Evolutionary conservation across 306 rosid genomes (phyloP), one percentile per base, ranked within the genome.

Genomic region (peach (Prunus persica)): DNA sequence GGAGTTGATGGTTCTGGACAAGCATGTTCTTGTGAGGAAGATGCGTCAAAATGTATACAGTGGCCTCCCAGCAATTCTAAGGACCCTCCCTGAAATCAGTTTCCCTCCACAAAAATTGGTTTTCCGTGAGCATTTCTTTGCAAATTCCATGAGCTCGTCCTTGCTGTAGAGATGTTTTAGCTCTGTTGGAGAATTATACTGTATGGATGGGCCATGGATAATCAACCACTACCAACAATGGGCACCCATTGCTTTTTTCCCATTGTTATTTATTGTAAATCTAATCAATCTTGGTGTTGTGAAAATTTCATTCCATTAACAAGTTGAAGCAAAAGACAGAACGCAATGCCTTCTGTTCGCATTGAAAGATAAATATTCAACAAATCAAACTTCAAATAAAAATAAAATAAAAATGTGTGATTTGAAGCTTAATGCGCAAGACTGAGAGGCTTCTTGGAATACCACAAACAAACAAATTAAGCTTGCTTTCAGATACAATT

Each of bases 401-500:
- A 38, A 38, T 38, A 6, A 38, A 38, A 38, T 38, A 38, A 7
- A 38, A 38, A 38, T 38, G 2, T 38, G 43, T 38, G 43, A 7
- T 38, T 38, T 7, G 8, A 38, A 47, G 5, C 41, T 47, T 27
- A 50, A 16, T 8, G 60, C 24, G 15, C 3, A 68, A 24, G 38
- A 24, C 14, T 25, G 24, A 9, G 7, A 6, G 2, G 24, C 51
- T 27, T 25, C 25, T 25, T 69, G 4, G 46, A 49, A 24, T 3
- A 69, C 18, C 27, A 24, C 16, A 57, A 28, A 18, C 2, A 41
- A 69, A 50, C 74, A 7, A 22, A 15, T 24, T 1, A 67, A 28
- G 24, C 62, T 61, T 69, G 61, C 45, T 69, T 51, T 41, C 55
- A 38, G 24, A 72, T 72, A 52, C 76, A 58, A 45, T 47, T 60